A percentile compares a stretch with the other conserved stretches of the same genome.
phyloP scores from a whole-genome alignment of 345 rosid genomes.

The Salix koriyanagi region DNA sequence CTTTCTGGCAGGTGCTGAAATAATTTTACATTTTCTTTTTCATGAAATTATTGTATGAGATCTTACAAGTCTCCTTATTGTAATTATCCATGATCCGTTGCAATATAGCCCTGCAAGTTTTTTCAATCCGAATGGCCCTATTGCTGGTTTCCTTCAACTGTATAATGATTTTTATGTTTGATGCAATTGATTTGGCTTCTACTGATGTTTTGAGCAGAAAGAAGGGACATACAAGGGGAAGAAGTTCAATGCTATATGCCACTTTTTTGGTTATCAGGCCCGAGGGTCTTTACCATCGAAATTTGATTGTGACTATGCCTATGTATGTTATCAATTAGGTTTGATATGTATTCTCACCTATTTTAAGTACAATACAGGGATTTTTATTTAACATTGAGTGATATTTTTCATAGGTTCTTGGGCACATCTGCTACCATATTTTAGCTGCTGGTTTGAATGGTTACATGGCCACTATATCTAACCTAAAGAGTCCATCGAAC shows the following conservation, averaged over 20 bases:
- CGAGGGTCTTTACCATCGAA: slow-evolving; percentile 97
- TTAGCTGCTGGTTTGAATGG: slow-evolving; percentile 95
- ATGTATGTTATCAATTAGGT: slow-evolving; percentile 46
- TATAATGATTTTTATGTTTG: neutral
- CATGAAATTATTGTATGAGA: neutral
- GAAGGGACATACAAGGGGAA: slow-evolving; percentile 90
- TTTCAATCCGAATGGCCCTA: neutral
- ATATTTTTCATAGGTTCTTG: slow-evolving; percentile 60
- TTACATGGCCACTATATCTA: slow-evolving; percentile 92
- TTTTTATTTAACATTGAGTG: neutral
- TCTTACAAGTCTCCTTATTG: neutral
- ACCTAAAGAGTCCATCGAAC: slow-evolving; percentile 81
- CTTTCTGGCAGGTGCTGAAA: neutral
- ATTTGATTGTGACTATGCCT: slow-evolving; percentile 95
- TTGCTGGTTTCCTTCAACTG: neutral
- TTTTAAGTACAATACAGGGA: neutral
- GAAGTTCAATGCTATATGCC: slow-evolving; percentile 94
- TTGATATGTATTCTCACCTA: slow-evolving; percentile 2
- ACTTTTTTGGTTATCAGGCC: slow-evolving; percentile 99
- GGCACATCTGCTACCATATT: slow-evolving; percentile 85
- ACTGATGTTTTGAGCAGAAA: slow-evolving; percentile 49
- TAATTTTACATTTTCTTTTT: neutral
- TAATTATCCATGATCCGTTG: neutral
- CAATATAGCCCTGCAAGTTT: neutral
- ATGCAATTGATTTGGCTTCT: neutral